phyloP scores from a whole-genome alignment of 2,329 filamentous ascomycete species.

The Uncinocarpus reesii region DNA sequence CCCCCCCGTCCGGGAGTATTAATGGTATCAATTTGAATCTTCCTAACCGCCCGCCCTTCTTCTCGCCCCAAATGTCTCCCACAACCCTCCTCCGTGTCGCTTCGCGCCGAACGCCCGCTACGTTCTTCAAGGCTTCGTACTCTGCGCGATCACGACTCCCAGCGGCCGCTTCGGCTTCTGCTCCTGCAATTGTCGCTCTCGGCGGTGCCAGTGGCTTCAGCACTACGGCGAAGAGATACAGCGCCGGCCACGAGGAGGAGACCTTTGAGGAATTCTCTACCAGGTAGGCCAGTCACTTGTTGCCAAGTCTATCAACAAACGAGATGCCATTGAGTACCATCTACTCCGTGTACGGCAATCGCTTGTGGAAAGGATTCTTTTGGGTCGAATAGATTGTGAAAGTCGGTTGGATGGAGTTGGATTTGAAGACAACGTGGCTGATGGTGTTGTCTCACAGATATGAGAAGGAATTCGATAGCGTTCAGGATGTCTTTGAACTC shows the following conservation, averaged over 20 bases:
- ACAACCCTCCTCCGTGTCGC: slow-evolving; percentile 60
- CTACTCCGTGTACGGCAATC: neutral
- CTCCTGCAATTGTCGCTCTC: slow-evolving; percentile 43
- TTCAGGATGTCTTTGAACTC: slow-evolving; percentile 99
- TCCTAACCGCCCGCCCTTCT: neutral
- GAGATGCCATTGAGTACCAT: too few relatives aligned
- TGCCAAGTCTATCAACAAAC: slow-evolving; percentile 7
- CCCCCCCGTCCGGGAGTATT: neutral
- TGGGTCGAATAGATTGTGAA: neutral
- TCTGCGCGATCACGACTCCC: slow-evolving; percentile 49
- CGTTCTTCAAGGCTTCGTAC: slow-evolving; percentile 55
- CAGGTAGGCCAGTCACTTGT: slow-evolving; percentile 53
- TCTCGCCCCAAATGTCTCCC: slow-evolving; percentile 49
- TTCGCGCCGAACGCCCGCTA: slow-evolving; percentile 51
- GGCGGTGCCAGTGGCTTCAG: slow-evolving; percentile 55
- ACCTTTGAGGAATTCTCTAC: slow-evolving; percentile 98
- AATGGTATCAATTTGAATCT: slow-evolving; percentile 1
- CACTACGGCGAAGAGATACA: slow-evolving; percentile 46
- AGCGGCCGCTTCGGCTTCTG: slow-evolving; percentile 44
- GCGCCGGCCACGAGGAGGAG: slow-evolving; percentile 70
- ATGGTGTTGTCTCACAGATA: slow-evolving; percentile 53
- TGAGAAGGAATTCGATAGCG: slow-evolving; percentile 96
- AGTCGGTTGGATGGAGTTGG: neutral
- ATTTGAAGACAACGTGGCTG: slow-evolving; percentile 20
- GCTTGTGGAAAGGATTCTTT: slow-evolving; percentile 24